Percentiles rank a stretch among this genome's conserved stretches.
phyloP scores from a whole-genome alignment of 1,284 basidiomycete species.

The Apiotrichum sp. region DNA sequence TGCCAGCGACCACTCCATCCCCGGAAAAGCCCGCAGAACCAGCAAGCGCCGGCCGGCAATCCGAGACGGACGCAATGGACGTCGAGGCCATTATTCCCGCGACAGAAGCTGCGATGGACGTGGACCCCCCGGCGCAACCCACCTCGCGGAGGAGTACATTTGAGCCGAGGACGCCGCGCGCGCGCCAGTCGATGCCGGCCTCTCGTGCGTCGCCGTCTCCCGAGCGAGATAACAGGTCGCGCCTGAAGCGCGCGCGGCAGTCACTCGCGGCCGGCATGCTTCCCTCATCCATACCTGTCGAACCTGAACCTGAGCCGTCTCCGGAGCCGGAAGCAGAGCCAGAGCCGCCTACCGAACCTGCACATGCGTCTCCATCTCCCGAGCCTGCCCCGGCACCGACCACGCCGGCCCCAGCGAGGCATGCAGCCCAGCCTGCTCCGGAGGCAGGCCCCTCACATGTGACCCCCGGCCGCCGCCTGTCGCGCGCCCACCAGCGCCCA shows the following conservation, averaged over 20 bases:
- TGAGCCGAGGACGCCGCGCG: not conserved
- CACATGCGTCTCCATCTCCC: too few relatives aligned
- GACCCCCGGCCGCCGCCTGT: not conserved
- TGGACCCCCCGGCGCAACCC: not conserved
- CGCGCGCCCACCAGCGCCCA: not conserved
- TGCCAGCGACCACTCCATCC: too few relatives aligned
- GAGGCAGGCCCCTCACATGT: not conserved
- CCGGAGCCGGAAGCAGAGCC: not conserved
- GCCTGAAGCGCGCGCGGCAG: not conserved
- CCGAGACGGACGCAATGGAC: slow-evolving; percentile 4
- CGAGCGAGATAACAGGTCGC: not conserved
- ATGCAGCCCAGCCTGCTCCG: not conserved
- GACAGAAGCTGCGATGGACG: too few relatives aligned
- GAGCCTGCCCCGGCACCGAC: too few relatives aligned
- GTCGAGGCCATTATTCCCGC: not conserved
- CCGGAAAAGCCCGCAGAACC: too few relatives aligned
- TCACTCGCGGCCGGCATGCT: not conserved
- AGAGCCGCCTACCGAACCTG: not conserved
- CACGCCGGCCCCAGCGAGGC: too few relatives aligned
- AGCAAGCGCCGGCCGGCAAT: not conserved
- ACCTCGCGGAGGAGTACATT: not conserved
- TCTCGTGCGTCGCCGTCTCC: not conserved
- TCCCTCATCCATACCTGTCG: not conserved
- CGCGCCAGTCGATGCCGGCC: not conserved
- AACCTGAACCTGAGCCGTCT: not conserved